Conservation (phyloP, 257 asterid genomes). For the Solanum lignicaule region DNA sequence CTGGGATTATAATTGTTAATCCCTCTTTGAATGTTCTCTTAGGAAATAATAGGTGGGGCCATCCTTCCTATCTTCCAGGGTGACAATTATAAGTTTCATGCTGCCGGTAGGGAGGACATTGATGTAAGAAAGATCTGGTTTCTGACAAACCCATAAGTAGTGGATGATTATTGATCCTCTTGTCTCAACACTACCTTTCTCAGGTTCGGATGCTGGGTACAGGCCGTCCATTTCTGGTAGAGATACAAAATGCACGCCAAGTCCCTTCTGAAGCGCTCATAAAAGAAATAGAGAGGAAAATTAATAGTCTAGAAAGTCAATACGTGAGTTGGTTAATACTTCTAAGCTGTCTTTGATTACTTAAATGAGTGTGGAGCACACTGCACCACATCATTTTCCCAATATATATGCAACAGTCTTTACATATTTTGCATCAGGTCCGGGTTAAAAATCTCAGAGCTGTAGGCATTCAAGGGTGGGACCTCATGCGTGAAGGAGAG, state of each 20-base stretch:
- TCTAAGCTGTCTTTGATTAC: background rate
- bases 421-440: slow-evolving; percentile 34
- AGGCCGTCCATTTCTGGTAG: slow-evolving; percentile 93
- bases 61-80: slow-evolving; percentile 80
- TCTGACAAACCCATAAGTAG: background rate
- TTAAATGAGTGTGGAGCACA: background rate
- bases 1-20: slow-evolving; percentile 1
- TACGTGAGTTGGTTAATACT: slow-evolving; percentile 29
- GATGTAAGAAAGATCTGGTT: slow-evolving; percentile 45
- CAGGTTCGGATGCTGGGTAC: slow-evolving; percentile 97
- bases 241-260: slow-evolving; percentile 73
- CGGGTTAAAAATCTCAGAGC: slow-evolving; percentile 65
- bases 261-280: slow-evolving; percentile 53
- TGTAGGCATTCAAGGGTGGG: slow-evolving; percentile 80
- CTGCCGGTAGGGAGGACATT: slow-evolving; percentile 99
- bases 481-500: slow-evolving; percentile 97
- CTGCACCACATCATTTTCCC: background rate
- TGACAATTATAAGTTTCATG: slow-evolving; percentile 85
- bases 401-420: background rate
- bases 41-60: slow-evolving; percentile 81
- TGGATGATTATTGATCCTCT: background rate
- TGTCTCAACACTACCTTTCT: background rate
- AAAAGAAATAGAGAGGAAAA: slow-evolving; percentile 63
- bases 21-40: slow-evolving; percentile 11
- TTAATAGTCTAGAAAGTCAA: slow-evolving; percentile 59